phyloP scores from a whole-genome alignment of 2,329 filamentous ascomycete species.

The Colletotrichum gigasporum region DNA sequence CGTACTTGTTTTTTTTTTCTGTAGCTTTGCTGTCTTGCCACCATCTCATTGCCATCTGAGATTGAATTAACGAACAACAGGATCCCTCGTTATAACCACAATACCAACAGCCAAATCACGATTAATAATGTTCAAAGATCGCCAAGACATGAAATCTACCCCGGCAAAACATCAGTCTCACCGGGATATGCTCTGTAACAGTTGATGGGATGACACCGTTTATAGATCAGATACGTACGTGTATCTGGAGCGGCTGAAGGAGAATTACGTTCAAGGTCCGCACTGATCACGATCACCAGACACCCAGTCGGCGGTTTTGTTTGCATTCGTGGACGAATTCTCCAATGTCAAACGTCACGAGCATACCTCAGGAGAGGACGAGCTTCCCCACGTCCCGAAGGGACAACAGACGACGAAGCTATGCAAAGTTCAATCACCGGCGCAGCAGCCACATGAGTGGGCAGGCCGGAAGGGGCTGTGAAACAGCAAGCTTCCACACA shows the following conservation, averaged over 20 bases:
- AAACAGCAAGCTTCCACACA: not conserved
- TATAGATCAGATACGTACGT: too few relatives aligned
- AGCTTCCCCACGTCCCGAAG: not conserved
- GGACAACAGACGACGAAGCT: not conserved
- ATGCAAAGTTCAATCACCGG: not conserved
- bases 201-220: not conserved
- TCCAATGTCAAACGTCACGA: not conserved
- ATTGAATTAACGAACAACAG: not conserved
- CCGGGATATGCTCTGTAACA: not conserved
- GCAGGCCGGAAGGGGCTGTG: not conserved
- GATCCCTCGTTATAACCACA: not conserved
- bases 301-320: not conserved
- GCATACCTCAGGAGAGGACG: not conserved
- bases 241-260: too few relatives aligned
- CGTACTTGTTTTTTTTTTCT: too few relatives aligned
- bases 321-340: not conserved
- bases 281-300: not conserved
- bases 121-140: not conserved
- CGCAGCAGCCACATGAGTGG: not conserved
- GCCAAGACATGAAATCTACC: not conserved
- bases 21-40: too few relatives aligned
- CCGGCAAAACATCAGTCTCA: conserved; percentile 2
- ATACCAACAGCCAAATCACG: not conserved
- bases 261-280: not conserved
- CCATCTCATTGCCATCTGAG: too few relatives aligned